phyloP scores from a whole-genome alignment of 805 yeast genomes.

The Myxozyma neotropica region DNA sequence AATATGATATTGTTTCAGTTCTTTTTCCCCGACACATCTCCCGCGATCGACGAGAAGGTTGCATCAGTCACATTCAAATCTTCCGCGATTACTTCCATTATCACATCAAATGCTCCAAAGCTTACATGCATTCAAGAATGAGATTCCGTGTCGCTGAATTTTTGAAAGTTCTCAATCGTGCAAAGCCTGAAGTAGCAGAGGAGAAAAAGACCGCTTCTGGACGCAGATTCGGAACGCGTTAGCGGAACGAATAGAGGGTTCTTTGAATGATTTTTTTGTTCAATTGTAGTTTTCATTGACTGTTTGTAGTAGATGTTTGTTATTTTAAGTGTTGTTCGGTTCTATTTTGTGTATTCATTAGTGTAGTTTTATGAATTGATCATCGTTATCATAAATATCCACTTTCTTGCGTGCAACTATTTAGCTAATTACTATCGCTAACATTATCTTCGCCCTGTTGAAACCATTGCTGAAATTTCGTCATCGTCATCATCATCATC shows the following conservation, averaged over 20 bases:
- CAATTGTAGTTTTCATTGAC: not conserved
- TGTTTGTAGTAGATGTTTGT: not conserved
- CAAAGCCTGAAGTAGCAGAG: slow-evolving; percentile 83
- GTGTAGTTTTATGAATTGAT: not conserved
- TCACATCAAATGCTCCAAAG: slow-evolving; percentile 97
- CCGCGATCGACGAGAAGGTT: slow-evolving; percentile 64
- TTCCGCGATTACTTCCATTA: slow-evolving; percentile 98
- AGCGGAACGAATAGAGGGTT: too few species aligned
- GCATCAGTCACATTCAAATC: slow-evolving; percentile 86
- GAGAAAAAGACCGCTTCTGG: slow-evolving; percentile 77
- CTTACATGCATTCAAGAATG: slow-evolving; percentile 98
- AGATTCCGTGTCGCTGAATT: slow-evolving; percentile 92
- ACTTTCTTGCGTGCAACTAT: too few species aligned
- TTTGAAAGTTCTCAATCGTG: slow-evolving; percentile 92
- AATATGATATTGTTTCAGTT: slow-evolving; percentile 25
- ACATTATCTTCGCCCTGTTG: not conserved
- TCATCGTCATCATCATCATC: not conserved
- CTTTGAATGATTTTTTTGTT: not conserved
- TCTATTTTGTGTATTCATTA: not conserved
- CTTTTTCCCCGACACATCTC: slow-evolving; percentile 58
- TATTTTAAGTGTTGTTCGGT: not conserved
- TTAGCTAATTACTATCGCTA: not conserved
- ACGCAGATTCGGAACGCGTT: slow-evolving; percentile 54
- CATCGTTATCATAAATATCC: not conserved
- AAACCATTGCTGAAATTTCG: not conserved